phyloP scores from a whole-genome alignment of 495 filamentous ascomycete species.

The Amorphotheca resinae region DNA sequence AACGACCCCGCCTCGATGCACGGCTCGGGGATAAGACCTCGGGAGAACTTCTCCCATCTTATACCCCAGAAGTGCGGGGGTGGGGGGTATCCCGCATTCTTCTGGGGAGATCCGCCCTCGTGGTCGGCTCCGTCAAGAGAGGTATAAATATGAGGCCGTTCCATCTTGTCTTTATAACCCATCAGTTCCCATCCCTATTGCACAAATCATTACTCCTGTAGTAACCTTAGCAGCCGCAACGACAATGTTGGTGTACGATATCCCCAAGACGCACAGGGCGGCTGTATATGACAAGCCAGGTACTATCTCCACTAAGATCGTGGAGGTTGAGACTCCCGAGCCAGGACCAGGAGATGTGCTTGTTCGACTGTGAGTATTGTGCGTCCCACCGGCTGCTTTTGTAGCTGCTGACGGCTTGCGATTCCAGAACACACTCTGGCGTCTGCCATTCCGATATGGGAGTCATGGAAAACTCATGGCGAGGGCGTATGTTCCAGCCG shows the following conservation, averaged over 20 bases:
- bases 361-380: conserved; percentile 42
- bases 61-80: too few species aligned
- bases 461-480: conserved; percentile 41
- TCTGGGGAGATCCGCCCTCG: too few species aligned
- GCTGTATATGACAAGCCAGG: conserved; percentile 58
- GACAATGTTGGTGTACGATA: conserved; percentile 18
- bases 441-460: conserved; percentile 58
- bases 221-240: conserved; percentile 12
- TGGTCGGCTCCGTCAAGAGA: too few species aligned
- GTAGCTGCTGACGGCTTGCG: too few species aligned
- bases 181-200: too few species aligned
- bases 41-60: too few species aligned
- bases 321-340: conserved; percentile 52
- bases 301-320: conserved; percentile 52
- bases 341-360: conserved; percentile 53
- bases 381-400: neutral
- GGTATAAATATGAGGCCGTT: too few species aligned
- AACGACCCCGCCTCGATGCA: too few species aligned
- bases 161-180: too few species aligned
- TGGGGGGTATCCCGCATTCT: too few species aligned
- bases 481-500: conserved; percentile 17
- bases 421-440: conserved; percentile 48
- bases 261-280: conserved; percentile 57
- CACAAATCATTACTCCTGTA: too few species aligned
- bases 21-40: too few species aligned